These are phyloP conservation scores for Coemansia sp. DNA, from an alignment of 192 early-diverging fungal species.

Conservation along the genomic window DNA sequence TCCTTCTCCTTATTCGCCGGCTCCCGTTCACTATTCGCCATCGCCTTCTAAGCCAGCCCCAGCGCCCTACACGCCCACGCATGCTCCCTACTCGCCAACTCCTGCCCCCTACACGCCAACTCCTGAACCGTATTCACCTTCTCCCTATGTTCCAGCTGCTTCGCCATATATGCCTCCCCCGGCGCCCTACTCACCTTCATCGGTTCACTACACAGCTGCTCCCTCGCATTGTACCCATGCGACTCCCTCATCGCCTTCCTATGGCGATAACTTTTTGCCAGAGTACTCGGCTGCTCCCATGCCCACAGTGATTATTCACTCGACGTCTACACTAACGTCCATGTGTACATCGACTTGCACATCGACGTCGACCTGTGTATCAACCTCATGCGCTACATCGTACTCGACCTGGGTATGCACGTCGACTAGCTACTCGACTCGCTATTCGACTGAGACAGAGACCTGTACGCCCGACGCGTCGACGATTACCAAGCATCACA, in stretches of 20 bases:
- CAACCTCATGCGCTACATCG: slow-evolving; percentile 6
- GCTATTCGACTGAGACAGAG: slow-evolving; percentile 35
- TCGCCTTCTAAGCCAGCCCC: neutral
- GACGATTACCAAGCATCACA: slow-evolving; percentile 24
- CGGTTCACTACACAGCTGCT: slow-evolving; percentile 7
- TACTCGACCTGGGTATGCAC: neutral
- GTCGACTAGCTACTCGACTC: slow-evolving; percentile 15
- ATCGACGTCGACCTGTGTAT: neutral
- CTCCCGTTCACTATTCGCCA: neutral
- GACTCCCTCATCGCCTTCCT: neutral
- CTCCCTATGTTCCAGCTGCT: neutral
- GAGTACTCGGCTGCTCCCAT: neutral
- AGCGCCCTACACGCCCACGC: neutral
- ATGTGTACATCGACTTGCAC: slow-evolving; percentile 25
- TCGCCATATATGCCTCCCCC: neutral
- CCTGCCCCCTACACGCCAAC: neutral
- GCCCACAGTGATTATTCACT: neutral
- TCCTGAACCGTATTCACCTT: slow-evolving; percentile 3
- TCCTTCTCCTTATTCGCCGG: neutral
- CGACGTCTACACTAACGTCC: neutral
- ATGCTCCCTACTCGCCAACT: neutral
- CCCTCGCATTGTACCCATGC: neutral
- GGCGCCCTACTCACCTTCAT: neutral
- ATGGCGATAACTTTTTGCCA: neutral
- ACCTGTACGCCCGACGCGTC: slow-evolving; percentile 17